Evolutionary conservation across 2,329 filamentous ascomycete genomes (phyloP), one percentile per base, ranked within the genome.

Genomic region (Cordyceps sp.): DNA sequence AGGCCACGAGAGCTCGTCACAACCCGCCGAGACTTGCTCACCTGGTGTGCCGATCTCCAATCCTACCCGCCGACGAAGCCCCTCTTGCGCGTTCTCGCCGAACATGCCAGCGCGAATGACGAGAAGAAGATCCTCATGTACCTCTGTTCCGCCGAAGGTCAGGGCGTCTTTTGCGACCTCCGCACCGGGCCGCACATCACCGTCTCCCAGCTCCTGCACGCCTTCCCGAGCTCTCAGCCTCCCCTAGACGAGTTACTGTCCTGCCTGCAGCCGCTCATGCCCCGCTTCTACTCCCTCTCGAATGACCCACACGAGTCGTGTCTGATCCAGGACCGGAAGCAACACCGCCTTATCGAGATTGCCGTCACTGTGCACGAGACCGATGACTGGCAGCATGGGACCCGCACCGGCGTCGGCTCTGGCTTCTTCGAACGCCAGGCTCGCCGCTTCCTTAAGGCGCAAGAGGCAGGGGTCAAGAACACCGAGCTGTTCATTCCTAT

Each of bases 271-370:
- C 80, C 83, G 30, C 68, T 96, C 32, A 96, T 96, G 88, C 90
- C 90, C 3, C 81, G 90, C 37, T 98, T 98, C 63, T 98, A 98
- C 61, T 96, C 88, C 4, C 73, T 98, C 12, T 94, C 86, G 33
- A 94, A 93, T 52, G 90, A 98, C 47, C 90, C 90, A 0, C 82
- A 90, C 40, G 74, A 92, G 42, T 68, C 66, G 7, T 80, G 70
- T 38, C 69, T 70, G 39, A 68, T 75, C 16, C 69, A 73, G 39
- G 78, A 79, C 39, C 69, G 73, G 25, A 71, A 78, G 40, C 69
- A 71, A 42, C 79, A 81, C 40, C 80, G 86, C 20, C 61, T 96
- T 37, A 77, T 98, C 45, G 90, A 96, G 59, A 81, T 96, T 47
- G 90, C 90, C n/a, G 90, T 98, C 35, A 92, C 86, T 7, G 76